These are phyloP conservation scores for Chalara sp. DNA, from an alignment of 2,329 filamentous ascomycete species.

Conservation along the genomic window DNA sequence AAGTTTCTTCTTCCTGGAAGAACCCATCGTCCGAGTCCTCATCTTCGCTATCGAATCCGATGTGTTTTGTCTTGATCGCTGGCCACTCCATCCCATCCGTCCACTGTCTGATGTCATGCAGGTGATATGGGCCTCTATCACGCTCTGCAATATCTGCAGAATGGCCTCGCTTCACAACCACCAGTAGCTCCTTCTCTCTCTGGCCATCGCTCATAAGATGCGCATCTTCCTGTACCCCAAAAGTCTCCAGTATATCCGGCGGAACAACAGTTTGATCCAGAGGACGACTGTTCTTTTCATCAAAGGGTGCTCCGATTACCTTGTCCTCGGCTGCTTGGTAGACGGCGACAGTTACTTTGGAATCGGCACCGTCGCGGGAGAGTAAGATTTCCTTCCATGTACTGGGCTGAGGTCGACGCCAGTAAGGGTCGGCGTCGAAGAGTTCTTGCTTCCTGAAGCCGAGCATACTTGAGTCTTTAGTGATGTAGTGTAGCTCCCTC, in stretches of 20 bases:
- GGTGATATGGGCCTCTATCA: background rate
- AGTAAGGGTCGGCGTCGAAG: background rate
- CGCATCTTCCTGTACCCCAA: background rate
- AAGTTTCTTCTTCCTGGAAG: no score
- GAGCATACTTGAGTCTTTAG: background rate
- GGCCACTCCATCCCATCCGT: background rate
- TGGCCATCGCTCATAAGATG: background rate
- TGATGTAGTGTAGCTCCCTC: constrained; percentile 14
- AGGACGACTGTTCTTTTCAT: background rate
- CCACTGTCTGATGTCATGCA: background rate
- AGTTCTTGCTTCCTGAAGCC: background rate
- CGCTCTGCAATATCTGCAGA: background rate
- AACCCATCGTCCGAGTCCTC: background rate
- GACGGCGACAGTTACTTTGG: background rate
- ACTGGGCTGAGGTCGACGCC: background rate
- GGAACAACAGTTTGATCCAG: background rate
- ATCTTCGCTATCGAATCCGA: background rate
- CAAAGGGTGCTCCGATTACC: background rate
- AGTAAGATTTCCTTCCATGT: background rate
- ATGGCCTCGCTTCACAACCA: background rate
- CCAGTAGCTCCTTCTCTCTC: background rate
- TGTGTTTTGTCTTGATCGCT: background rate
- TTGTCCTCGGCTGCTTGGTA: background rate
- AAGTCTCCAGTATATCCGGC: background rate
- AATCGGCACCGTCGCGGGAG: background rate